Conservation (phyloP, 2,329 filamentous ascomycete species). For the Cyanodermella asteris region DNA sequence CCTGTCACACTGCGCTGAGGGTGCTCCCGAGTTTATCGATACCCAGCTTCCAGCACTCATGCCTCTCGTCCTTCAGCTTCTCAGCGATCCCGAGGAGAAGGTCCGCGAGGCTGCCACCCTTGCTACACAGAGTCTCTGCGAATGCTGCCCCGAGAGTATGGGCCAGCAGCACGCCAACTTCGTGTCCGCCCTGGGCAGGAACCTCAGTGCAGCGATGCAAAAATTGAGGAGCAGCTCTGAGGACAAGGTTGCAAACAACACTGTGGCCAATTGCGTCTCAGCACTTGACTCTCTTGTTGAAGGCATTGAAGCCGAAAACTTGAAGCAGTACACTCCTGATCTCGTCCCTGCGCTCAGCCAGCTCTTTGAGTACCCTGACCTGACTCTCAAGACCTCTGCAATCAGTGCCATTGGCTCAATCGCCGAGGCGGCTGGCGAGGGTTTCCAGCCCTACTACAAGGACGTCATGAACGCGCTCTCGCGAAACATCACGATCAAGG, state of each 20-base stretch:
- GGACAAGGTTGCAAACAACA: conserved; percentile 55
- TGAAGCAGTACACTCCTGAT: conserved; percentile 60
- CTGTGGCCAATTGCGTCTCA: conserved; percentile 74
- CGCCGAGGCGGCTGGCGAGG: conserved; percentile 59
- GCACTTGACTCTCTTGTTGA: conserved; percentile 83
- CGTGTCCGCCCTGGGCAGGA: conserved; percentile 67
- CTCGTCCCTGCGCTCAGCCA: conserved; percentile 68
- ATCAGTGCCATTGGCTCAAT: conserved; percentile 81
- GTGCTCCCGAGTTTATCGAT: conserved; percentile 89
- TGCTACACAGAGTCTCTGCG: conserved; percentile 70
- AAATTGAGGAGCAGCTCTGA: conserved; percentile 40
- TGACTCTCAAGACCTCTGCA: conserved; percentile 73
- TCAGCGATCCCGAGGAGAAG: conserved; percentile 60
- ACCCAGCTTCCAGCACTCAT: conserved; percentile 76
- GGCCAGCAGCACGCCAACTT: conserved; percentile 65
- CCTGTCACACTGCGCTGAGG: conserved; percentile 84
- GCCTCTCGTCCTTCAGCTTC: conserved; percentile 60
- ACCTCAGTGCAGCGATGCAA: conserved; percentile 59
- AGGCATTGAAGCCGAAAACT: conserved; percentile 58
- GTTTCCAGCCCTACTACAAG: conserved; percentile 80
- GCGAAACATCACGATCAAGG: conserved; percentile 65
- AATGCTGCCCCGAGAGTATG: conserved; percentile 82
- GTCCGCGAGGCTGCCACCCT: conserved; percentile 77
- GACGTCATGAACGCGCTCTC: conserved; percentile 78
- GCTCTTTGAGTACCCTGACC: conserved; percentile 65